Evolutionary conservation across 768 basidiomycete genomes (phyloP).

Genomic region (Podaxis pistillaris): DNA sequence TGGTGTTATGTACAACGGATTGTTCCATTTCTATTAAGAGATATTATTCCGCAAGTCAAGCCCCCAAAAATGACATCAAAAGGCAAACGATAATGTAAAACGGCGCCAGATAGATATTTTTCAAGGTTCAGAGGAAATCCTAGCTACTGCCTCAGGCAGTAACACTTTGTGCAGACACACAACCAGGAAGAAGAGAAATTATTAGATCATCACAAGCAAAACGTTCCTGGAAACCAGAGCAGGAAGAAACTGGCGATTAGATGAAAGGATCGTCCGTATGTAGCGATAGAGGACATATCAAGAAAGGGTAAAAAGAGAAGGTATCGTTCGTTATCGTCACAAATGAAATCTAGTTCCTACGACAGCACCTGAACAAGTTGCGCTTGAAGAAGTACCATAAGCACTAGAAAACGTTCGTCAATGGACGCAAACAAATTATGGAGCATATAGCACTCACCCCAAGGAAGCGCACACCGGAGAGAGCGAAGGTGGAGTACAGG

Average conservation of each 20-base stretch:
- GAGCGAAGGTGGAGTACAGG: conserved; percentile 74
- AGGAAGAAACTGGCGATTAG: not conserved
- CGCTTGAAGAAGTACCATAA: conserved; percentile 81
- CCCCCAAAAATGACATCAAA: not conserved
- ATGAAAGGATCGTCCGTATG: conserved; percentile 3
- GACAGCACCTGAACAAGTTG: conserved; percentile 80
- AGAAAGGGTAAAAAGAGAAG: not conserved
- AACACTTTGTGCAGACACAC: not conserved
- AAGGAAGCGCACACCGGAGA: conserved; percentile 68
- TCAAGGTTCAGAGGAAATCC: conserved; percentile 1
- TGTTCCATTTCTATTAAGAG: not conserved
- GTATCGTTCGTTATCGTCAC: conserved; percentile 7
- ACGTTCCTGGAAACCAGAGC: not conserved
- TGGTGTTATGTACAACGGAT: conserved; percentile 2
- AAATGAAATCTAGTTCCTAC: conserved; percentile 50
- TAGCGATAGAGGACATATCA: conserved; percentile 2
- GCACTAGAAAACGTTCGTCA: conserved; percentile 47
- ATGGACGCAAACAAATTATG: not conserved
- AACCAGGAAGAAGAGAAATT: not conserved
- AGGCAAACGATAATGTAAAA: not conserved
- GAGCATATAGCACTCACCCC: conserved; percentile 53
- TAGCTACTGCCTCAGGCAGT: not conserved
- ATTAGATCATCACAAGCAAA: not conserved
- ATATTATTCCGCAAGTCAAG: not conserved
- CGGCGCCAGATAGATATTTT: not conserved